Base-by-base conservation (phyloP, 176 grass and related monocot species). In the Ampelocalamus luodianensis region DNA sequence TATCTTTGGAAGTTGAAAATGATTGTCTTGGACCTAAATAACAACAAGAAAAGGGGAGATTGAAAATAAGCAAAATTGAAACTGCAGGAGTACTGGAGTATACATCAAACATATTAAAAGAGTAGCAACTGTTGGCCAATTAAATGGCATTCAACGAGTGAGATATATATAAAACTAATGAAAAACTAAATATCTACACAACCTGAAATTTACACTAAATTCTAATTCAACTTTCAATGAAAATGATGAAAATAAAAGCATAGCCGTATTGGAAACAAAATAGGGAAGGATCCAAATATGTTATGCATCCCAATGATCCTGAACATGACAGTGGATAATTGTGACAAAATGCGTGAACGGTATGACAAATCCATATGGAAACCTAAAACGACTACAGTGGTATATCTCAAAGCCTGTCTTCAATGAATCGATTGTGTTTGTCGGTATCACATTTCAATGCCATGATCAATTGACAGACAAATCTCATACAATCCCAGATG, bases 21-120 rank as follows among this genome's bases (percentile, higher is more conserved):
- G 88, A 86, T 94, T 89, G 15, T 94, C 92, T 76, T 99, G 92
- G 68, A 89, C 93, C 97, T 99, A 88, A 87, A 87, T 68, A 88
- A 79, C 42, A 85, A 72, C 38, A 77, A 22, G 82, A 51, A 80
- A 80, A 48, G 13, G 59, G 55, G 29, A 53, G 79, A 64, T n/a
- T 42, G 17, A 46, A 11, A 78, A 83, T 72, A 87, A 68, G 50
- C 9, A 81, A 27, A 91, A 76, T 9, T 34, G 40, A 77, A 76
- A 50, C 16, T 81, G 27, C 66, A 56, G 43, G 22, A 71, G 63
- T 73, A 55, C 29, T 29, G 1, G 29, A 29, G 29, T 29, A 29
- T 54, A 56, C 49, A 88, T 24, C 72, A 39, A 18, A 78, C 29
- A 18, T 68, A 67, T 6, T 34, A 65, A 55, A 83, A 76, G 11